Conservation (phyloP, 352 stramenopile genomes). For the Pythium inflatum region DNA sequence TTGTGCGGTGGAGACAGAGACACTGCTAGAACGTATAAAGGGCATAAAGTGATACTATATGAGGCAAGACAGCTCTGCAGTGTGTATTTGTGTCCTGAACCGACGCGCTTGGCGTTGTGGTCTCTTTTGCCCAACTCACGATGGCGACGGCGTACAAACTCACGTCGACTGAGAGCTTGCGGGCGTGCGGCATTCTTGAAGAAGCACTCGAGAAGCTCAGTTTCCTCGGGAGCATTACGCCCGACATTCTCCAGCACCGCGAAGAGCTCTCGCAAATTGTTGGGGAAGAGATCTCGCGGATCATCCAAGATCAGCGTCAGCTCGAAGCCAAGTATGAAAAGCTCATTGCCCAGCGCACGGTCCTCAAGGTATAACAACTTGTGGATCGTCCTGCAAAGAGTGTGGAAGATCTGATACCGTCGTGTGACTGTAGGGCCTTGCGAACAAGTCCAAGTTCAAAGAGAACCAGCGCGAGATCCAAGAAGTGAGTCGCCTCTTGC, state of each 20-base stretch:
- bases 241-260: slow-evolving; percentile 91
- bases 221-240: slow-evolving; percentile 91
- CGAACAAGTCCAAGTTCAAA: slow-evolving; percentile 94
- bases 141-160: slow-evolving; percentile 60
- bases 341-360: slow-evolving; percentile 83
- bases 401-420: neutral
- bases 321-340: slow-evolving; percentile 90
- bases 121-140: neutral
- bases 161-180: slow-evolving; percentile 64
- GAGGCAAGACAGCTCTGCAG: neutral
- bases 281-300: slow-evolving; percentile 92
- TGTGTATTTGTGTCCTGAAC: slow-evolving; percentile 8
- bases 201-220: slow-evolving; percentile 91
- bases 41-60: too few species aligned
- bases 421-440: slow-evolving; percentile 52
- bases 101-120: neutral
- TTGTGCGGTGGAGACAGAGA: too few species aligned
- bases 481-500: slow-evolving; percentile 87
- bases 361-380: slow-evolving; percentile 88
- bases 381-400: neutral
- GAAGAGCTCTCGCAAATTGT: slow-evolving; percentile 93
- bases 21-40: neutral
- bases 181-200: slow-evolving; percentile 84
- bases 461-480: slow-evolving; percentile 93
- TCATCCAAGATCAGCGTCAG: slow-evolving; percentile 90